Percentiles rank a stretch among this genome's conserved stretches.
These are phyloP conservation scores for Cicer judaicum DNA, from an alignment of 306 rosid genomes.

Conservation along the genomic window DNA sequence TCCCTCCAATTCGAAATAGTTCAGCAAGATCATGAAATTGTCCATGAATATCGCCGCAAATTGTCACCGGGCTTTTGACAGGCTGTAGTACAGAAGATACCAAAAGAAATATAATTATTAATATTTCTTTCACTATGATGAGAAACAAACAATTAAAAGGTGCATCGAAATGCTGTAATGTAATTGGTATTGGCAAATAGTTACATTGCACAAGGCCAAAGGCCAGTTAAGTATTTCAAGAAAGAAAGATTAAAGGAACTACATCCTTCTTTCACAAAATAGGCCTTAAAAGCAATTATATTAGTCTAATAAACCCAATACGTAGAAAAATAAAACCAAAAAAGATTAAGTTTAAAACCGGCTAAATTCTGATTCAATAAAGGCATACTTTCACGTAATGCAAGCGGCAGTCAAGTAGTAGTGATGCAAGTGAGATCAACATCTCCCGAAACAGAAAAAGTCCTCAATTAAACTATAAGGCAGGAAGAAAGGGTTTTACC, in stretches of 20 bases:
- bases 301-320: constrained; percentile 14
- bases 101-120: constrained; percentile 35
- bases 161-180: neutral
- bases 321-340: neutral
- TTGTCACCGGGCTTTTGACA: constrained; percentile 98
- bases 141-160: constrained; percentile 21
- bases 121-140: constrained; percentile 26
- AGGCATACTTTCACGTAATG: constrained; percentile 25
- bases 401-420: constrained; percentile 21
- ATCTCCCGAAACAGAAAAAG: constrained; percentile 25
- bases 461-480: constrained; percentile 19
- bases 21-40: constrained; percentile 99
- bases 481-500: constrained; percentile 60
- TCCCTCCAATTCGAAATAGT: constrained; percentile 98
- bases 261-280: constrained; percentile 32
- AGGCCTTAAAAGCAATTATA: constrained; percentile 2
- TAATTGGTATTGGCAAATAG: constrained; percentile 25
- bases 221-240: constrained; percentile 17
- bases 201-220: constrained; percentile 1
- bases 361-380: constrained; percentile 12
- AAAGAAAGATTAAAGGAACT: constrained; percentile 19
- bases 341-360: neutral
- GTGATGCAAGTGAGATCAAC: constrained; percentile 35
- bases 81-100: constrained; percentile 68
- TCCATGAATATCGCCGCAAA: constrained; percentile 99